Base-by-base conservation (phyloP, 257 asterid genomes). In the Solanum appendiculatum region DNA sequence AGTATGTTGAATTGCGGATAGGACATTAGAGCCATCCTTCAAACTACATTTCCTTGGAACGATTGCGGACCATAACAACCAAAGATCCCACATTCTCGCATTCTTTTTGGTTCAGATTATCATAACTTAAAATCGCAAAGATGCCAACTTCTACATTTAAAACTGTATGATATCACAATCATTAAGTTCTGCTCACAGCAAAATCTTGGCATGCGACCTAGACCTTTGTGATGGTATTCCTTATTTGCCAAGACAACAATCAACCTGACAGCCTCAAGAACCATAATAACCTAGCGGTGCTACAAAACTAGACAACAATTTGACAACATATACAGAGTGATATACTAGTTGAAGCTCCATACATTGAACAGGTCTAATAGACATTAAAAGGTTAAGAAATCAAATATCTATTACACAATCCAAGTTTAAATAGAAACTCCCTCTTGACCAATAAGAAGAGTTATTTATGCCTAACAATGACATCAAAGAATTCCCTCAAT, bases 381-480 rank as follows among this genome's bases (percentile, higher is more conserved):
- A 58, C 83, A 63, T 14, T 63, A 40, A 84, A 40, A 60, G 44
- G 39, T 16, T 74, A 34, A 78, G 85, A 86, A 31, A 81, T 77
- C 69, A 86, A 88, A 91, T 80, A 86, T 73, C 31, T 51, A 54
- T 14, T 46, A 18, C 16, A 23, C 9, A 80, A 48, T 46, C 40
- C 14, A 80, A 29, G 40, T 15, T 46, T 29, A 29, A 44, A 29
- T 29, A 78, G 15, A 80, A 44, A 80, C 66, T 63, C 85, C 78
- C 72, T 84, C 88, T 80, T 54, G 88, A 77, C 91, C 91, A 92
- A 86, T 90, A 91, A 92, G 89, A 87, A 74, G 78, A 90, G 91
- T 58, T 46, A 48, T 87, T 81, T 86, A 84, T 86, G 88, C 80
- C 56, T 88, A 86, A 86, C 70, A 78, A 87, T 91, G 88, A 74